phyloP scores from a whole-genome alignment of 192 early-diverging fungal genomes.

The Coemansia sp. region DNA sequence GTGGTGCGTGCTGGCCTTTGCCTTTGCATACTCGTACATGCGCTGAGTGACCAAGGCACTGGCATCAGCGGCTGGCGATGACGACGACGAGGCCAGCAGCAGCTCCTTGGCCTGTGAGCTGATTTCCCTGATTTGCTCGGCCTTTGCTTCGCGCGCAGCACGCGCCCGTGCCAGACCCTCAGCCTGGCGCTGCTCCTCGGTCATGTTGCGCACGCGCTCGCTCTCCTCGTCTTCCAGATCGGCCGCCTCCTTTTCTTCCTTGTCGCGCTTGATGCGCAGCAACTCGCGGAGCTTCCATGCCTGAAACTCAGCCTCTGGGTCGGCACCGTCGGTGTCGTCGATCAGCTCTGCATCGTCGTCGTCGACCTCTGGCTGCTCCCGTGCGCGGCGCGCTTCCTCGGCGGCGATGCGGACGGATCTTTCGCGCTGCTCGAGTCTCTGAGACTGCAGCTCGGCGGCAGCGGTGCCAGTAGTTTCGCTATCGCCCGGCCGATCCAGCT shows the following conservation, averaged over 20 bases:
- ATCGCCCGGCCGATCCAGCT: slow-evolving; percentile 53
- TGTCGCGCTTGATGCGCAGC: slow-evolving; percentile 83
- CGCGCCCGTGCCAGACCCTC: slow-evolving; percentile 69
- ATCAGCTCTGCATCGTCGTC: slow-evolving; percentile 54
- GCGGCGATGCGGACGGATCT: slow-evolving; percentile 38
- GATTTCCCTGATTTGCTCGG: slow-evolving; percentile 45
- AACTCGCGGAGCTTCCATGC: slow-evolving; percentile 92
- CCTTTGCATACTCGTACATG: slow-evolving; percentile 22
- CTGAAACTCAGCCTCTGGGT: slow-evolving; percentile 85
- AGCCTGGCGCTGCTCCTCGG: slow-evolving; percentile 75
- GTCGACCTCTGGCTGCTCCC: slow-evolving; percentile 47
- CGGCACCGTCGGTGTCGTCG: slow-evolving; percentile 90
- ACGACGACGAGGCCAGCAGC: slow-evolving; percentile 55
- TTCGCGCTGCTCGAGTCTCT: slow-evolving; percentile 57
- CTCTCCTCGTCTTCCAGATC: slow-evolving; percentile 77
- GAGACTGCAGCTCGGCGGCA: too few relatives aligned
- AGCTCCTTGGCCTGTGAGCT: slow-evolving; percentile 65
- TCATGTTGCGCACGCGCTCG: slow-evolving; percentile 76
- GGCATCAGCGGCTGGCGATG: not conserved
- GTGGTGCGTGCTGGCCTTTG: not conserved
- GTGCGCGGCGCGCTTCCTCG: slow-evolving; percentile 27
- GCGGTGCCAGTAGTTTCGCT: too few relatives aligned
- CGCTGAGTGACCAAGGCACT: slow-evolving; percentile 12
- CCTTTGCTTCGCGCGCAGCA: slow-evolving; percentile 61
- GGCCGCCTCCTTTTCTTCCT: slow-evolving; percentile 67